Conservation (phyloP, 768 basidiomycete genomes). For the Boletus rubropictus region DNA sequence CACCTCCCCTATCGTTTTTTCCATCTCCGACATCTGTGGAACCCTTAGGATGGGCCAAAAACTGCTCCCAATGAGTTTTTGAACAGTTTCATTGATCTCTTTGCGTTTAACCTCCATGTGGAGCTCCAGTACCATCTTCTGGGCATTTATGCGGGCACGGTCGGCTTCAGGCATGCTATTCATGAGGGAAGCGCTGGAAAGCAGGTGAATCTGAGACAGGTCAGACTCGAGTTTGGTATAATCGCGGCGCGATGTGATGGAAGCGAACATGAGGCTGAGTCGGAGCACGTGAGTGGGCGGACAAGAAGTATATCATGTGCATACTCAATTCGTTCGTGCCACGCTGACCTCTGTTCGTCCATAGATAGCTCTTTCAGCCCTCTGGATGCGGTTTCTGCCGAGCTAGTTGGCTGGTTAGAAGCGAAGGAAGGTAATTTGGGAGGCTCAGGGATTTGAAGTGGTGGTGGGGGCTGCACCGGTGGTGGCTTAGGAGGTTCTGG, state of each 20-base stretch:
- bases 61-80: slow-evolving; percentile 29
- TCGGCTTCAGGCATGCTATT: slow-evolving; percentile 23
- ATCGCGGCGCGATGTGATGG: slow-evolving; percentile 32
- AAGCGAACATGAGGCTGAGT: slow-evolving; percentile 34
- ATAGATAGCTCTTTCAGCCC: slow-evolving; percentile 23
- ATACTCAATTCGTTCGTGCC: slow-evolving; percentile 39
- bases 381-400: neutral
- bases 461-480: slow-evolving; percentile 17
- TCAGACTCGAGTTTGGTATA: slow-evolving; percentile 31
- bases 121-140: slow-evolving; percentile 21
- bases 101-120: slow-evolving; percentile 28
- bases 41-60: slow-evolving; percentile 38
- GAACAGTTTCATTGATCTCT: slow-evolving; percentile 28
- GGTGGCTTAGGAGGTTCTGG: slow-evolving; percentile 15
- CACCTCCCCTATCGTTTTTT: slow-evolving; percentile 18
- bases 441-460: slow-evolving; percentile 10
- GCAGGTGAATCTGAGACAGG: slow-evolving; percentile 21
- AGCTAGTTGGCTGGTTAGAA: slow-evolving; percentile 6
- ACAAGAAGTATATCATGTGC: slow-evolving; percentile 9
- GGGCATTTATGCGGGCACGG: slow-evolving; percentile 19
- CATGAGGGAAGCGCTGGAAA: slow-evolving; percentile 24
- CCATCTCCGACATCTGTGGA: slow-evolving; percentile 23
- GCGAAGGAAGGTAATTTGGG: slow-evolving; percentile 20
- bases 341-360: slow-evolving; percentile 34
- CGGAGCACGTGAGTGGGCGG: neutral